Percentiles rank a stretch among this genome's conserved stretches.
phyloP scores from a whole-genome alignment of 1,284 basidiomycete species.

The Inonotus obliquus region DNA sequence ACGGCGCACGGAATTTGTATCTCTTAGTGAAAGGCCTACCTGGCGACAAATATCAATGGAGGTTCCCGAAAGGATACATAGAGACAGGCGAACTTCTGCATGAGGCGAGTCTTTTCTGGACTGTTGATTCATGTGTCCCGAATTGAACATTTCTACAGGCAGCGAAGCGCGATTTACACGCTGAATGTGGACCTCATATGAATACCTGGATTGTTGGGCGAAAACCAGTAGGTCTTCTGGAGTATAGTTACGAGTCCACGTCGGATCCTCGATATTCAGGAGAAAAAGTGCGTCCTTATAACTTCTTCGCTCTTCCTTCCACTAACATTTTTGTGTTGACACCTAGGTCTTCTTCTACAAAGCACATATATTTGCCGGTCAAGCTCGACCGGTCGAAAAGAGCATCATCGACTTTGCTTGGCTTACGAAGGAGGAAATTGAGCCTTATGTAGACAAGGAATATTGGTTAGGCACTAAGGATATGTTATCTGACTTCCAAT shows the following conservation, averaged over 20 bases:
- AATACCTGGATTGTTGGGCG: slow-evolving; percentile 80
- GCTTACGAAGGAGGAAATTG: slow-evolving; percentile 86
- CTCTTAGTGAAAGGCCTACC: slow-evolving; percentile 62
- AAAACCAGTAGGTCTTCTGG: slow-evolving; percentile 67
- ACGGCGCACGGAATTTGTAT: slow-evolving; percentile 83
- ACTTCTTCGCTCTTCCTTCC: neutral
- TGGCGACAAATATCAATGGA: slow-evolving; percentile 60
- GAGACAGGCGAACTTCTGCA: slow-evolving; percentile 65
- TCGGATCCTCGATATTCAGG: slow-evolving; percentile 1
- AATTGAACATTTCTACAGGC: slow-evolving; percentile 40
- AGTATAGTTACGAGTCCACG: slow-evolving; percentile 34
- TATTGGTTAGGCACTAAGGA: slow-evolving; percentile 80
- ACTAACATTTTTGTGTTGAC: neutral
- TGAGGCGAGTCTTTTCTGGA: slow-evolving; percentile 41
- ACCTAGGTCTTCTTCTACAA: slow-evolving; percentile 70
- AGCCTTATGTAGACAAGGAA: slow-evolving; percentile 51
- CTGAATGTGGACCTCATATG: slow-evolving; percentile 69
- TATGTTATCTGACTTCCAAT: slow-evolving; percentile 70
- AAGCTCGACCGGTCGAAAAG: slow-evolving; percentile 51
- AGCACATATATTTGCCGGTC: slow-evolving; percentile 78
- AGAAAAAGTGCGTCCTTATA: slow-evolving; percentile 16
- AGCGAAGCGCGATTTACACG: slow-evolving; percentile 59
- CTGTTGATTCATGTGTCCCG: neutral
- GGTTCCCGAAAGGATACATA: slow-evolving; percentile 72
- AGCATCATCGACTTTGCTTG: slow-evolving; percentile 76